Percentiles rank a stretch among this genome's conserved stretches.
Conservation (phyloP, 2,329 filamentous ascomycete species). For the Beauveria rudraprayagi region DNA sequence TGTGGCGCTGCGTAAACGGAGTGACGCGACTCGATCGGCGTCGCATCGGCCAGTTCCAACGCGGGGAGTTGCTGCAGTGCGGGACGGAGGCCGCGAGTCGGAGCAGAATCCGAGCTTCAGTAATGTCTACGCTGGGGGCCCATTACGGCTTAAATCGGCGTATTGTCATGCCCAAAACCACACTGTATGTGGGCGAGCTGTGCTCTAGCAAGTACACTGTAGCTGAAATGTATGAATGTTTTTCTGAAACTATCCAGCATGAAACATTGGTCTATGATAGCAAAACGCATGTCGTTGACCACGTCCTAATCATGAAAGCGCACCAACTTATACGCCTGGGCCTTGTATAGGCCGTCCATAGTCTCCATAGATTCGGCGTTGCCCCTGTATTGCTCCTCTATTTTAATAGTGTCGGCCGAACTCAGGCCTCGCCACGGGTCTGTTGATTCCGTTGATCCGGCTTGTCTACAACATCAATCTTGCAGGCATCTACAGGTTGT, state of each 20-base stretch:
- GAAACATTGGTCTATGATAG: not conserved
- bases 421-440: not conserved
- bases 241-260: constrained; percentile 2
- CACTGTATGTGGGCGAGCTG: not conserved
- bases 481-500: constrained; percentile 16
- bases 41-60: not conserved
- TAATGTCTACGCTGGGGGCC: not conserved
- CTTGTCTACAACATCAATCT: constrained; percentile 8
- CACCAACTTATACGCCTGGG: not conserved
- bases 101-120: not conserved
- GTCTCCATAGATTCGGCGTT: not conserved
- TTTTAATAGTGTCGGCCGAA: not conserved
- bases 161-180: not conserved
- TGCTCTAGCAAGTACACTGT: not conserved
- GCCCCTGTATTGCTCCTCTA: not conserved
- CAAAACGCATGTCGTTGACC: not conserved
- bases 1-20: not conserved
- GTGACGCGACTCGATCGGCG: not conserved
- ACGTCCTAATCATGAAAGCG: not conserved
- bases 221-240: not conserved
- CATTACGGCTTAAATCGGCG: not conserved
- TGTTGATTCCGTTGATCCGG: not conserved
- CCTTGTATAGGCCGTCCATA: not conserved
- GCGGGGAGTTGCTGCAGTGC: not conserved
- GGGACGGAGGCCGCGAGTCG: not conserved